A percentile compares a stretch with the other conserved stretches of the same genome.
These are phyloP conservation scores for Colletotrichum sp. DNA, from an alignment of 2,329 filamentous ascomycete species.

Conservation along the genomic window DNA sequence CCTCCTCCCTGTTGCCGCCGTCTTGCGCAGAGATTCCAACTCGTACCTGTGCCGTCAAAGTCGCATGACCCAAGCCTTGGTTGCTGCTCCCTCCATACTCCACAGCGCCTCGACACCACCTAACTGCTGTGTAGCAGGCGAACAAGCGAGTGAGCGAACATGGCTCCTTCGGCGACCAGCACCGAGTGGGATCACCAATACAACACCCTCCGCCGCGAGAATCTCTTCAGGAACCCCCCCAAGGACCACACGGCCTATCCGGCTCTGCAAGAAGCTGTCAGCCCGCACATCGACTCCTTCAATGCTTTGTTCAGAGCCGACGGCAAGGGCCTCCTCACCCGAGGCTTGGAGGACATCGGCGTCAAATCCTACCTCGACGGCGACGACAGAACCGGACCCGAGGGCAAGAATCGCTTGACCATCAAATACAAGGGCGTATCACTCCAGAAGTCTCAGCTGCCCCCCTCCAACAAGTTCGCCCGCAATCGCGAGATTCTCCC, in stretches of 20 bases:
- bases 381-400: conserved; percentile 63
- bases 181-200: conserved; percentile 86
- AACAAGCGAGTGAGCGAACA: conserved; percentile 34
- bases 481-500: conserved; percentile 86
- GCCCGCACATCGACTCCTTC: conserved; percentile 95
- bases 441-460: conserved; percentile 81
- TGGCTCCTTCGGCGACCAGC: conserved; percentile 63
- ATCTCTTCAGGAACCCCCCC: conserved; percentile 88
- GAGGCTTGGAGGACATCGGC: conserved; percentile 87
- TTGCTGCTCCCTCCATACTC: not conserved
- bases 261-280: conserved; percentile 80
- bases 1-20: not conserved
- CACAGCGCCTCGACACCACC: not conserved
- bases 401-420: conserved; percentile 74
- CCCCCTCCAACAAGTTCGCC: conserved; percentile 82
- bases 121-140: not conserved
- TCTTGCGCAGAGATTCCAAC: not conserved
- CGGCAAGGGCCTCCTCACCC: conserved; percentile 68
- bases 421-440: conserved; percentile 82
- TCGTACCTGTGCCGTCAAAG: not conserved
- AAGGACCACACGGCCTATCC: conserved; percentile 89
- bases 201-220: conserved; percentile 83
- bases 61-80: not conserved
- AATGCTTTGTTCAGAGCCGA: conserved; percentile 82
- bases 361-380: conserved; percentile 88